Conservation (phyloP, 1,284 basidiomycete genomes). For the Fomitopsis betulina region DNA sequence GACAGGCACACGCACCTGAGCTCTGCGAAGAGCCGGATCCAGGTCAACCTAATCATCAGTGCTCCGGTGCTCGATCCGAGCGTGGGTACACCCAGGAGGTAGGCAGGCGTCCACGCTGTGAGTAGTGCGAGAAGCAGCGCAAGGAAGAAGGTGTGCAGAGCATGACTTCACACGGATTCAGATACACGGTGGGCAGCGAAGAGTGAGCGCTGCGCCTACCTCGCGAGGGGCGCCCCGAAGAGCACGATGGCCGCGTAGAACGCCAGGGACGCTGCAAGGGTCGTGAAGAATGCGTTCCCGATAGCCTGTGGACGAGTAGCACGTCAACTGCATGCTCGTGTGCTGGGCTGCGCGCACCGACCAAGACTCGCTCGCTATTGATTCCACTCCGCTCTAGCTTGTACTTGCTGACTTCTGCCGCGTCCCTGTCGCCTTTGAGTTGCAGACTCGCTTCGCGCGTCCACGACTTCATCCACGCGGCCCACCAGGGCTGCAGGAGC, state of each 20-base stretch:
- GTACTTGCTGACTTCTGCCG: constrained; percentile 23
- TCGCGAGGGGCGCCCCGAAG: constrained; percentile 73
- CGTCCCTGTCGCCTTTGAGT: constrained; percentile 14
- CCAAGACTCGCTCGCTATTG: constrained; percentile 26
- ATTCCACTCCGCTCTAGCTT: constrained; percentile 30
- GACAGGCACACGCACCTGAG: constrained; percentile 53
- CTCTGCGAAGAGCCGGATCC: constrained; percentile 78
- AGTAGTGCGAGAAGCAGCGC: constrained; percentile 68
- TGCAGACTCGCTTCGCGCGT: constrained; percentile 15
- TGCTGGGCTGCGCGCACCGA: constrained; percentile 21
- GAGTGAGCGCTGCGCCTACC: constrained; percentile 34
- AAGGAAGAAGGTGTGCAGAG: constrained; percentile 61
- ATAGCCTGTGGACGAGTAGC: constrained; percentile 33
- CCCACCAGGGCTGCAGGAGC: constrained; percentile 73
- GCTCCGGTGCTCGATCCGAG: constrained; percentile 35
- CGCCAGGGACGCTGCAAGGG: constrained; percentile 43
- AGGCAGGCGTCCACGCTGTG: constrained; percentile 63
- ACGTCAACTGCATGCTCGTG: constrained; percentile 4
- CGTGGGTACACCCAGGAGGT: constrained; percentile 64
- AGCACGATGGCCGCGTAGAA: constrained; percentile 51
- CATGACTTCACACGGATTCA: constrained; percentile 33
- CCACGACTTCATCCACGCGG: constrained; percentile 58
- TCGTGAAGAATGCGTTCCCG: constrained; percentile 48
- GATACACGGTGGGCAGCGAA: constrained; percentile 4
- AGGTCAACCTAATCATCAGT: constrained; percentile 46